Evolutionary conservation across 768 basidiomycete species (phyloP), one percentile per base, ranked within the genome.

Genomic region (Astraeus odoratus): DNA sequence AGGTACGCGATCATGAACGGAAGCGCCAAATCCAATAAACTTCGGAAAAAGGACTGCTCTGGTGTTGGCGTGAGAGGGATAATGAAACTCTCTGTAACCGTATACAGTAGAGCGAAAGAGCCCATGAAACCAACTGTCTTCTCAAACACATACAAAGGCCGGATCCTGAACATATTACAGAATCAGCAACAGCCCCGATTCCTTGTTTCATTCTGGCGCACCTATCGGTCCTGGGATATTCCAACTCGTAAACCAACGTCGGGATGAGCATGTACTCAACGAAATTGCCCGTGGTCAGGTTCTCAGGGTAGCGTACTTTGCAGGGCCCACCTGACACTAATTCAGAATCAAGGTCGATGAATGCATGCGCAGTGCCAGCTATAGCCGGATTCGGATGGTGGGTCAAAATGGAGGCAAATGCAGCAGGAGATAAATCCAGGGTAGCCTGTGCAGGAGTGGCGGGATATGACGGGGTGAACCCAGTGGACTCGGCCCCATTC

Each of bases 1-100:
- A 95, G 72, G 63, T 95, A 95, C 30, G 89, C 80, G 26, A 95
- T 75, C 91, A 93, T 92, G 63, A 95, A 94, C 1, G 95, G 95
- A 23, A 97, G 65, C 1, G 93, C 82, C 12, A 98, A 73, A 60
- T 98, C 90, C 37, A 97, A 69, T 30, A 94, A 68, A 2, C 81
- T 82, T 24, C 81, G 78, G 51, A 80, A 68, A 61, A 91, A 86
- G 1, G 85, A 83, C 54, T 86, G 80, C 39, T 80, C 76, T 1
- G 71, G 67, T 3, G 71, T 77, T 3, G 86, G 84, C 1, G 80
- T 82, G 48, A 81, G 79, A 1, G 95, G 94, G 31, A 94, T 70
- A 62, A 99, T 97, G 58, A 92, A 93, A 37, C 83, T 87, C 61
- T 98, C 96, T 20, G 92, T 92, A 43, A 94, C 80, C n/a, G 82